Evolutionary conservation across 768 basidiomycete genomes (phyloP).

Genomic region (Hericium alpestre): DNA sequence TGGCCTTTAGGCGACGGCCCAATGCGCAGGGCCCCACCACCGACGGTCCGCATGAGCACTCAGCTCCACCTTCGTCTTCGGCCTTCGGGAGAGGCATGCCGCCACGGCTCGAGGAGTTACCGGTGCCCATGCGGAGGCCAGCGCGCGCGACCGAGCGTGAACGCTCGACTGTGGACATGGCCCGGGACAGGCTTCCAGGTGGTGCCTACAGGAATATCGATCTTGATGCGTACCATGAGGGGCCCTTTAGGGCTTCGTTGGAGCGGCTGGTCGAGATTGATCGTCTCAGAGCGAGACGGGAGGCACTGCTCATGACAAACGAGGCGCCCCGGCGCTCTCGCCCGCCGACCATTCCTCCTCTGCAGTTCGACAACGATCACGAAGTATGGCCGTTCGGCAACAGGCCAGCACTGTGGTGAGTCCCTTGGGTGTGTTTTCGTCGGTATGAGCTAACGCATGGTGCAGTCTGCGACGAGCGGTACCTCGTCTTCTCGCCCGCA

Average conservation of each 20-base stretch:
- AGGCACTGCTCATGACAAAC: constrained; percentile 5
- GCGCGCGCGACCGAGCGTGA: neutral
- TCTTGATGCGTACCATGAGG: constrained; percentile 17
- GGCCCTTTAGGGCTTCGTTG: constrained; percentile 19
- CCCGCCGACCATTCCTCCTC: constrained; percentile 11
- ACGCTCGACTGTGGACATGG: neutral
- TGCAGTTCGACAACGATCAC: constrained; percentile 7
- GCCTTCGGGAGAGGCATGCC: neutral
- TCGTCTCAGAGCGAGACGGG: constrained; percentile 9
- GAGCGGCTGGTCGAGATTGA: constrained; percentile 13
- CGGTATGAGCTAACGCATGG: too few relatives aligned
- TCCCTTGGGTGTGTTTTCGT: too few relatives aligned
- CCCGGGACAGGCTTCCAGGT: neutral
- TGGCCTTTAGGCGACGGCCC: neutral
- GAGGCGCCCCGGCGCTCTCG: constrained; percentile 4
- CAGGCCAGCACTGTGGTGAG: neutral
- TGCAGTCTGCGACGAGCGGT: too few relatives aligned
- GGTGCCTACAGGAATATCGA: constrained; percentile 7
- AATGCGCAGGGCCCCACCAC: neutral
- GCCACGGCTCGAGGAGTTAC: too few relatives aligned
- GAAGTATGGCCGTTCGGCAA: neutral
- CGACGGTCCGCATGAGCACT: too few relatives aligned
- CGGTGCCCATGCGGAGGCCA: neutral
- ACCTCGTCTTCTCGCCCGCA: too few relatives aligned
- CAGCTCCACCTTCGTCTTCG: neutral